Percentiles rank a stretch among this genome's conserved stretches.
Evolutionary conservation across 139 green algal species (phyloP).

Genomic region (Tetraselmis striata): DNA sequence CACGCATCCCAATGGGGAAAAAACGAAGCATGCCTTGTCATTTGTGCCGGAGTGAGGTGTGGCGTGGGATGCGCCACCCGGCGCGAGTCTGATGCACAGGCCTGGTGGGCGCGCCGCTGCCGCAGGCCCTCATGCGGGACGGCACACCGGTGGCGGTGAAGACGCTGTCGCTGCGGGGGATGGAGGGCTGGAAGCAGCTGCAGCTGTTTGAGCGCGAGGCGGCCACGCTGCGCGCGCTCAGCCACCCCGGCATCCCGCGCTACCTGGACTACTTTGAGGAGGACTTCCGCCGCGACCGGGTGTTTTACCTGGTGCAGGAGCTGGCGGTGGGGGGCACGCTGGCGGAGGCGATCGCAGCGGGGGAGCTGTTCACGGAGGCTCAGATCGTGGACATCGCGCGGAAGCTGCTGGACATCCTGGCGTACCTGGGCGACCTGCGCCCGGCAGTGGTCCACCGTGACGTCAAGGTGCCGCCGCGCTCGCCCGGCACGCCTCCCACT

Average conservation of each 20-base stretch:
- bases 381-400: no score
- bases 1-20: no score
- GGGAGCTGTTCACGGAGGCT: no score
- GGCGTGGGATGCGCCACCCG: no score
- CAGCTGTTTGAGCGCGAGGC: constrained; percentile 90
- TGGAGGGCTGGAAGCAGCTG: constrained; percentile 84
- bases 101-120: no score
- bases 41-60: no score
- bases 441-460: constrained; percentile 65
- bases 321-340: no score
- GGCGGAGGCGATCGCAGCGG: no score
- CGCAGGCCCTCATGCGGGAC: constrained; percentile 10
- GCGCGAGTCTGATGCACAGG: background rate
- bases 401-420: constrained; percentile 65
- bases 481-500: no score
- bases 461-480: no score
- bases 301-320: constrained; percentile 87
- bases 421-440: constrained; percentile 73
- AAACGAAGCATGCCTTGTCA: no score
- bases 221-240: constrained; percentile 36
- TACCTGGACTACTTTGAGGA: constrained; percentile 91
- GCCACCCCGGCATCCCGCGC: constrained; percentile 53
- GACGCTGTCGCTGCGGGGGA: constrained; percentile 46
- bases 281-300: constrained; percentile 56
- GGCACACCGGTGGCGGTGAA: constrained; percentile 67